Conservation (phyloP, 441 rosid genomes). For the Corymbia calophylla region DNA sequence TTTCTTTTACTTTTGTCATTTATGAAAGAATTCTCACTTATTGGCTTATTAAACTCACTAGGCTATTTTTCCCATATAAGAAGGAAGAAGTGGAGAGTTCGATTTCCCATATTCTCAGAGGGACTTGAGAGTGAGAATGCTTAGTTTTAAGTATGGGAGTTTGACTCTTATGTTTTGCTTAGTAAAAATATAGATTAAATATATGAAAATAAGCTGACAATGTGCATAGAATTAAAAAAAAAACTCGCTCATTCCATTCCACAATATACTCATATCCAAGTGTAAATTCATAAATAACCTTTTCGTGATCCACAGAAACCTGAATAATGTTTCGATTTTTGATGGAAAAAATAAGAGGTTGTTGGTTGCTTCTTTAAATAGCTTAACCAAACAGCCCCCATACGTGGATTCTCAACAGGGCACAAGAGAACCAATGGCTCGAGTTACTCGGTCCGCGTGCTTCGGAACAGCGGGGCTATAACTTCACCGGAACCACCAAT, state of each 20-base stretch:
- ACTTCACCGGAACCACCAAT: fast-evolving
- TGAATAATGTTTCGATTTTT: fast-evolving
- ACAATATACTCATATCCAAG: not conserved
- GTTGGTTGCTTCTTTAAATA: not conserved
- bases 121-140: no score
- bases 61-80: no score
- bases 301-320: fast-evolving
- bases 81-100: no score
- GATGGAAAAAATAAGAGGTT: not conserved
- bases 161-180: no score
- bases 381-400: not conserved
- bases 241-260: not conserved
- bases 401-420: no score
- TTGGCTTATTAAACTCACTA: no score
- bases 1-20: fast-evolving
- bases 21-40: not conserved
- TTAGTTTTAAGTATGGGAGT: no score
- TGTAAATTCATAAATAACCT: not conserved
- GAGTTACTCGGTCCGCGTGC: fast-evolving
- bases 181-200: no score
- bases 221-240: no score
- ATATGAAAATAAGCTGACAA: no score
- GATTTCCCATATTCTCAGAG: no score
- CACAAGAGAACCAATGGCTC: not conserved
- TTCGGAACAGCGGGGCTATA: fast-evolving